Conservation (phyloP, 768 basidiomycete species). For the Boletus rex-veris region DNA sequence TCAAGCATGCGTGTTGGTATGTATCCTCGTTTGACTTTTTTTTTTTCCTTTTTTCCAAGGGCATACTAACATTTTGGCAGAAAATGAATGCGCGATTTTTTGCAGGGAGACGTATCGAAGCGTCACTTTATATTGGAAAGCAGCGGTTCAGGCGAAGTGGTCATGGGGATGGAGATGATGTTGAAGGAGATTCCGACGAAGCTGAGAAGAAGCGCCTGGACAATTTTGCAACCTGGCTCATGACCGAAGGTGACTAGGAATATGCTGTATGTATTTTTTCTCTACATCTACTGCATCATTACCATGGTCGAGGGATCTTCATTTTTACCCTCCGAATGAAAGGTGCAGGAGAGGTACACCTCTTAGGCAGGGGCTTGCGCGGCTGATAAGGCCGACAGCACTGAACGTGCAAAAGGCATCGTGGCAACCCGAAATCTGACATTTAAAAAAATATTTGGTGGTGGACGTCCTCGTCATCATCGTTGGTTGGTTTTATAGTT, state of each 20-base stretch:
- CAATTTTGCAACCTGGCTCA: constrained; percentile 83
- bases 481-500: too few species aligned
- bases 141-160: constrained; percentile 80
- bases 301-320: neutral
- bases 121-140: constrained; percentile 76
- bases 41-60: too few species aligned
- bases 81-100: constrained; percentile 97
- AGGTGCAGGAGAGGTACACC: too few species aligned
- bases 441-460: too few species aligned
- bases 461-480: too few species aligned
- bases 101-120: constrained; percentile 77
- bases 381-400: too few species aligned
- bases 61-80: constrained; percentile 34
- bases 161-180: constrained; percentile 60
- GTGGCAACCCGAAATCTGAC: too few species aligned
- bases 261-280: constrained; percentile 3
- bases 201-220: constrained; percentile 84
- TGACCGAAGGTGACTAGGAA: constrained; percentile 68
- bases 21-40: too few species aligned
- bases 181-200: constrained; percentile 62
- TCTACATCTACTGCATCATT: neutral
- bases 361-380: too few species aligned
- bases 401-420: too few species aligned
- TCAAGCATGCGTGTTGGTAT: constrained; percentile 83
- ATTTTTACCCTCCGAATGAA: neutral